Conservation (phyloP, 2,329 filamentous ascomycete genomes). For the Alternaria alternata region DNA sequence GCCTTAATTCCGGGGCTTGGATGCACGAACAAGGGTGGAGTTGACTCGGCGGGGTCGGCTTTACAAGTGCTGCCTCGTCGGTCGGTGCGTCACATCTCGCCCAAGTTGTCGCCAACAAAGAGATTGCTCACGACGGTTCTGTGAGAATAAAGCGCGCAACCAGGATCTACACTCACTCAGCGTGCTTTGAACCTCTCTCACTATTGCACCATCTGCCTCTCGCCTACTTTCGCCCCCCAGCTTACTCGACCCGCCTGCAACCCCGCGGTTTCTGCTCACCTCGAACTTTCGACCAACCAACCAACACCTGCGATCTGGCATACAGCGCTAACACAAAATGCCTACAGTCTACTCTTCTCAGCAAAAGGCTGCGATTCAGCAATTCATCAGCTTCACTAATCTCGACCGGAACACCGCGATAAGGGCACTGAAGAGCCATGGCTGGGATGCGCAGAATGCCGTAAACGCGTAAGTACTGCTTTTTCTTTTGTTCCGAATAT, state of each 20-base stretch:
- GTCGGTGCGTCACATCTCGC: slow-evolving; percentile 31
- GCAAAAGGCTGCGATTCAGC: slow-evolving; percentile 57
- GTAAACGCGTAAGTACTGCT: slow-evolving; percentile 56
- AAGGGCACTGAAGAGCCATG: slow-evolving; percentile 55
- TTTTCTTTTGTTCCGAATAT: slow-evolving; percentile 8
- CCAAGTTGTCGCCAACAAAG: slow-evolving; percentile 17
- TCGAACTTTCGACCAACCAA: slow-evolving; percentile 1
- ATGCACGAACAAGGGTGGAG: slow-evolving; percentile 19
- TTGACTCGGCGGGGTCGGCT: slow-evolving; percentile 23
- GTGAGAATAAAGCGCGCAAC: slow-evolving; percentile 1
- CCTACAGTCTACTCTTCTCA: slow-evolving; percentile 56
- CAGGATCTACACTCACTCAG: neutral
- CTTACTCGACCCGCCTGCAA: neutral
- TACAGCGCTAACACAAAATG: slow-evolving; percentile 48
- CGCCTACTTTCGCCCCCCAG: neutral
- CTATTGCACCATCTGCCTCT: neutral
- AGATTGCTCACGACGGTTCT: slow-evolving; percentile 8
- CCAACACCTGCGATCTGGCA: neutral
- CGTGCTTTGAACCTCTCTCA: neutral
- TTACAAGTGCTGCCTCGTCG: slow-evolving; percentile 26
- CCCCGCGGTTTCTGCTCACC: slow-evolving; percentile 12
- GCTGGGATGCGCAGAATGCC: slow-evolving; percentile 56
- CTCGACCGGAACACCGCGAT: slow-evolving; percentile 56
- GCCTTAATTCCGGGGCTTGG: slow-evolving; percentile 19
- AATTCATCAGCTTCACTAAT: slow-evolving; percentile 56